Evolutionary conservation across 1,284 basidiomycete species (phyloP).

Genomic region (Lignosus rhinocerotis): DNA sequence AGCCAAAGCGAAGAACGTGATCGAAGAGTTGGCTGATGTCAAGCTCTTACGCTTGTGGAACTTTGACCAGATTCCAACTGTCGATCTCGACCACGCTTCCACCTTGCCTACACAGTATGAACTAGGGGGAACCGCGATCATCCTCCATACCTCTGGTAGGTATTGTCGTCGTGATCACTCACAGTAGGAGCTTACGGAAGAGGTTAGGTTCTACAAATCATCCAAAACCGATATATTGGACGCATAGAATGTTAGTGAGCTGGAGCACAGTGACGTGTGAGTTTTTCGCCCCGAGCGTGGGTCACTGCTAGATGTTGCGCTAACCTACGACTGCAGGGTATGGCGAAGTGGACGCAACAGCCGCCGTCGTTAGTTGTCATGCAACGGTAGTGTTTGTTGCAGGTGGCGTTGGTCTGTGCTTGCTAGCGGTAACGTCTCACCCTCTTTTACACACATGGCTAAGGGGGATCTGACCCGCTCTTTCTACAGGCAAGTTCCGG

Average conservation of each 20-base stretch:
- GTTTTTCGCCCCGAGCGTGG: not conserved
- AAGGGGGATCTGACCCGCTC: not conserved
- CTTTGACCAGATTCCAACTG: constrained; percentile 16
- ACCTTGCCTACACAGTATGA: not conserved
- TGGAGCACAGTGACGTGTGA: constrained; percentile 13
- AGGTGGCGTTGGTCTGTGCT: constrained; percentile 19
- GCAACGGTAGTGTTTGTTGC: constrained; percentile 28
- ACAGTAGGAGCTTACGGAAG: not conserved
- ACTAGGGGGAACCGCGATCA: constrained; percentile 5
- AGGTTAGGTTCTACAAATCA: constrained; percentile 23
- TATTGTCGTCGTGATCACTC: too few species aligned
- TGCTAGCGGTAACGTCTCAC: constrained; percentile 14
- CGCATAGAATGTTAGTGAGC: constrained; percentile 11
- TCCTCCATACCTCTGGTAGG: constrained; percentile 27
- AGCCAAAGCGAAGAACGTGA: not conserved
- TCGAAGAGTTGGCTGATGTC: not conserved
- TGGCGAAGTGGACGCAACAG: constrained; percentile 17
- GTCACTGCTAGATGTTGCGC: too few species aligned
- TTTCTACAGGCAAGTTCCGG: constrained; percentile 18
- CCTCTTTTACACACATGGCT: not conserved
- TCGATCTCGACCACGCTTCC: not conserved
- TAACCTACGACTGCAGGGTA: constrained; percentile 9
- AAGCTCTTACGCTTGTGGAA: constrained; percentile 12
- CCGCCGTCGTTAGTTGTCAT: constrained; percentile 18
- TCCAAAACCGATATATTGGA: constrained; percentile 27